Evolutionary conservation across 192 early-diverging fungal genomes (phyloP).

Genomic region (Gaertneriomyces sp.): DNA sequence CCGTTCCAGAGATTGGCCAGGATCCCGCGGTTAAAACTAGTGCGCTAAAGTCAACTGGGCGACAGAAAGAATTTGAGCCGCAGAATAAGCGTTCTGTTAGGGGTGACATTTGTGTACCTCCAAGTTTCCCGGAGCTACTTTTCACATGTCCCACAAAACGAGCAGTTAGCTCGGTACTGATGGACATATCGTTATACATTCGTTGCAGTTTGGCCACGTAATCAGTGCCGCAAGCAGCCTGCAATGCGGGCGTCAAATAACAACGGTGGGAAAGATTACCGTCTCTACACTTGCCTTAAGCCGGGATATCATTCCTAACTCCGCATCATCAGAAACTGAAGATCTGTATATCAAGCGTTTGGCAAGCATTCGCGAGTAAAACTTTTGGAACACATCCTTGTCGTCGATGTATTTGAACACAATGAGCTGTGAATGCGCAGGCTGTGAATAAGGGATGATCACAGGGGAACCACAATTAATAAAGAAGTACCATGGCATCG

Average conservation of each 20-base stretch:
- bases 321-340: conserved; percentile 74
- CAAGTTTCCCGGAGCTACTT: conserved; percentile 39
- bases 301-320: conserved; percentile 73
- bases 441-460: background rate
- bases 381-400: conserved; percentile 90
- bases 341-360: conserved; percentile 74
- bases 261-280: background rate
- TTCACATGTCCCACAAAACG: conserved; percentile 45
- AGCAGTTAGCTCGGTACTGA: conserved; percentile 66
- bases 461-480: background rate
- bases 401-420: conserved; percentile 87
- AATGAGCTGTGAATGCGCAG: conserved; percentile 42
- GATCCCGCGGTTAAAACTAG: conserved; percentile 76
- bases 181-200: conserved; percentile 83
- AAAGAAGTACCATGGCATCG: conserved; percentile 48
- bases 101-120: conserved; percentile 35
- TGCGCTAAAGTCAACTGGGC: conserved; percentile 64
- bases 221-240: conserved; percentile 77
- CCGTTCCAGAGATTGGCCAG: conserved; percentile 64
- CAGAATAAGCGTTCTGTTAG: background rate
- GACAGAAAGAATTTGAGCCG: background rate
- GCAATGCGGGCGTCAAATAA: background rate
- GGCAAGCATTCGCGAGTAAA: conserved; percentile 77
- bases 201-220: conserved; percentile 80
- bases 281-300: conserved; percentile 54